Conservation (phyloP, 2,329 filamentous ascomycete species). For the Alternaria gaisen region DNA sequence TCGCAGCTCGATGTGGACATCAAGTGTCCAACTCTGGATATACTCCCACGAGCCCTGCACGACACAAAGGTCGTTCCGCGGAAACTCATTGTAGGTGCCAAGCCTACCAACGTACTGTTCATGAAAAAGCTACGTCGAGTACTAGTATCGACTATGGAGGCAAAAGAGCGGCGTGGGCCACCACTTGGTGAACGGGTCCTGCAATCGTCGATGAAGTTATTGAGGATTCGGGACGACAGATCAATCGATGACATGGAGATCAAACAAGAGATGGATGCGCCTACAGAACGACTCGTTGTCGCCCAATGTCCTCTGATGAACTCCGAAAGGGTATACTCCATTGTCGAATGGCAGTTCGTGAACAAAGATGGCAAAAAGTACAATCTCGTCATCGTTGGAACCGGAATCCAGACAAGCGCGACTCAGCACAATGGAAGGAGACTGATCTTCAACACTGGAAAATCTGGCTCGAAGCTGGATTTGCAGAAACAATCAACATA, state of each 20-base stretch:
- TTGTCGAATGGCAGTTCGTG: slow-evolving; percentile 71
- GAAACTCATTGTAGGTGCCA: slow-evolving; percentile 33
- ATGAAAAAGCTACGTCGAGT: slow-evolving; percentile 56
- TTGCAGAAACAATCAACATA: slow-evolving; percentile 53
- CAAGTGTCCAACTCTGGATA: slow-evolving; percentile 17
- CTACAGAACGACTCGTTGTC: slow-evolving; percentile 53
- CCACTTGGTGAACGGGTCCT: slow-evolving; percentile 48
- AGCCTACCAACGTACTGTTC: slow-evolving; percentile 53
- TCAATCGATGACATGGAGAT: slow-evolving; percentile 26
- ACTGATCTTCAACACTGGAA: slow-evolving; percentile 40
- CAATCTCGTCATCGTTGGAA: slow-evolving; percentile 70
- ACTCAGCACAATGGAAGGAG: slow-evolving; percentile 39
- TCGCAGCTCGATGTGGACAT: slow-evolving; percentile 56
- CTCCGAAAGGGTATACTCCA: slow-evolving; percentile 67
- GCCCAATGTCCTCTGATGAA: slow-evolving; percentile 65
- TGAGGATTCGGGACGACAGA: slow-evolving; percentile 34
- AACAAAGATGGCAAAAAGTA: slow-evolving; percentile 65
- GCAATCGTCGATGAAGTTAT: slow-evolving; percentile 45
- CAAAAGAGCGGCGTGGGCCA: slow-evolving; percentile 43
- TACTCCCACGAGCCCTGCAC: background rate
- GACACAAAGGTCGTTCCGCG: slow-evolving; percentile 37
- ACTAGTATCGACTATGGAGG: slow-evolving; percentile 57
- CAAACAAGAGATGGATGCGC: slow-evolving; percentile 32
- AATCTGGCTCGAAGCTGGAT: slow-evolving; percentile 60
- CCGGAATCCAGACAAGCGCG: slow-evolving; percentile 38